Evolutionary conservation across 2,329 filamentous ascomycete genomes (phyloP), one percentile per base, ranked within the genome.

Genomic region (Shiraia sp.): DNA sequence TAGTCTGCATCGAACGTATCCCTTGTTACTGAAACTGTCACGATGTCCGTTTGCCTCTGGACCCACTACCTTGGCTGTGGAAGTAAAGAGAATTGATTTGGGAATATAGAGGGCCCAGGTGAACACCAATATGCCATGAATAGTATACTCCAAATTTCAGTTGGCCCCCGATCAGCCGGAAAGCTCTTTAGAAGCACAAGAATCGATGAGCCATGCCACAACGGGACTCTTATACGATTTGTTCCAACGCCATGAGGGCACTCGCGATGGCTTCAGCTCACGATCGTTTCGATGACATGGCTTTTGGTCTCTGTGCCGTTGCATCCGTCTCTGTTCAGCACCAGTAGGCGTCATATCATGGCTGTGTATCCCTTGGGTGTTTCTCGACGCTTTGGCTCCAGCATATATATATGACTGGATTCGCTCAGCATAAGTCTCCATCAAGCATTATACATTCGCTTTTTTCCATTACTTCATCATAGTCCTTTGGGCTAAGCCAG

Each of bases 391-490:
- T 10, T 17, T 32, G 29, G 22, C 25, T 25, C 22, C 23, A 17
- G 10, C 24, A 42, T 14, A 2, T 3, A 13, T 8, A 33, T 24
- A 10, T n/a, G 12, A 9, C 19, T 8, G 8, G 19, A 22, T 5
- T 22, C 19, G 19, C 19, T 22, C 19, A 5, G 8, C 19, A 22
- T 22, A 34, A 34, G 24, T 14, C 25, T 37, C 17, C 36, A 53
- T 57, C 53, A 39, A 53, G 45, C 53, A 57, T 9, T 27, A 24
- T 40, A 49, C 48, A 50, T 34, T 55, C 49, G 43, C 51, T 57
- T 47, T 28, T 43, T 43, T 34, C 28, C 6, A 36, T 32, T 13
- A 28, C 28, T 36, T 47, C 31, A 22, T 42, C 43, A 42, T 38
- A 45, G 42, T 45, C 40, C 15, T 37, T 51, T 42, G 14, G 36